phyloP scores from a whole-genome alignment of 108 stramenopile species.

The Discostella pseudostelligera region DNA sequence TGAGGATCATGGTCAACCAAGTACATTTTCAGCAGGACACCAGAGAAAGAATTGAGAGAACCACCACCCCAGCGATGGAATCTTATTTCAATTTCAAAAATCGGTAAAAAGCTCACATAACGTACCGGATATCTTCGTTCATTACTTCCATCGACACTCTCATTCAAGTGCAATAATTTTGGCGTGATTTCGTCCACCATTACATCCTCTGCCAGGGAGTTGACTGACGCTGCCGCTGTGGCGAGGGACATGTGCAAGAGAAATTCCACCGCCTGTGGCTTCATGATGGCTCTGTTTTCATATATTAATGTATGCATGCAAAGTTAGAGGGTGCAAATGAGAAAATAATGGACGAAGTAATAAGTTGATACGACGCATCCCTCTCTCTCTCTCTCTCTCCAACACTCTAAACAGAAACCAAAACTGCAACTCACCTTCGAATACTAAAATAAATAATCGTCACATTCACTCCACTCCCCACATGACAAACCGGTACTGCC shows the following conservation, averaged over 20 bases:
- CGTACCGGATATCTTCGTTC: slow-evolving; percentile 18
- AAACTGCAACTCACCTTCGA: slow-evolving; percentile 57
- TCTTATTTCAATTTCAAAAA: slow-evolving; percentile 1
- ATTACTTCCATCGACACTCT: slow-evolving; percentile 23
- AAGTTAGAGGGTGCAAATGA: not conserved
- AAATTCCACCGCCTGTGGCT: slow-evolving; percentile 81
- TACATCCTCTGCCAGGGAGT: slow-evolving; percentile 66
- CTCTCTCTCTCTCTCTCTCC: not conserved
- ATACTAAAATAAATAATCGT: slow-evolving; percentile 89
- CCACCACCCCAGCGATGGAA: not conserved
- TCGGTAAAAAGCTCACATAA: slow-evolving; percentile 1
- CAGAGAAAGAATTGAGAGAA: too few species aligned
- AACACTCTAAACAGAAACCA: not conserved
- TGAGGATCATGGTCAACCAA: too few species aligned
- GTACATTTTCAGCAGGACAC: too few species aligned
- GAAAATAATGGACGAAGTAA: too few species aligned
- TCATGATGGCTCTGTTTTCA: slow-evolving; percentile 62
- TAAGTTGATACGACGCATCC: too few species aligned
- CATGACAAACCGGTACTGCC: slow-evolving; percentile 87
- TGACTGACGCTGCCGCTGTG: slow-evolving; percentile 75
- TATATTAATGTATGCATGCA: slow-evolving; percentile 3
- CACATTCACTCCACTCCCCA: slow-evolving; percentile 72
- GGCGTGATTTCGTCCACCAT: slow-evolving; percentile 51
- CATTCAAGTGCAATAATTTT: slow-evolving; percentile 19
- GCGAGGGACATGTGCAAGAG: slow-evolving; percentile 81